A percentile compares a stretch with the other conserved stretches of the same genome.
These are phyloP conservation scores for Carex littledalei DNA, from an alignment of 176 grass and related monocot genomes.

Conservation along the genomic window DNA sequence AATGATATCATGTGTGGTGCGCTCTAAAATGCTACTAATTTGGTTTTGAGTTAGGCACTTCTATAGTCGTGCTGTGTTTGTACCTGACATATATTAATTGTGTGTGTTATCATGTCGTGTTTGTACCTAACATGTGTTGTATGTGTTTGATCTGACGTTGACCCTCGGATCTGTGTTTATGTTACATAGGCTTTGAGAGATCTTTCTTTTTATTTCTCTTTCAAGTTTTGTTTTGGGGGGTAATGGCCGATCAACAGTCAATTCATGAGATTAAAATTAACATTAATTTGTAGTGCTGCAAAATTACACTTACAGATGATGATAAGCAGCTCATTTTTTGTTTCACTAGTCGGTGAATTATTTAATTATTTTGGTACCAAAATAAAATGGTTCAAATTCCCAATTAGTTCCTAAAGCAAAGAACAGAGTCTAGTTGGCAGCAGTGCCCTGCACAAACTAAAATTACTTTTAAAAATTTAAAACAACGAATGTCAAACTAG, in stretches of 20 bases:
- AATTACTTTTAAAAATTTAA: neutral
- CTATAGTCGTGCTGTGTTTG: neutral
- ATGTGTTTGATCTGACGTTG: no score
- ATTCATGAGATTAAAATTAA: neutral
- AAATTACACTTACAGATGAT: neutral
- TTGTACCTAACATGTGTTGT: neutral
- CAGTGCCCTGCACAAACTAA: neutral
- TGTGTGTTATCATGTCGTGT: neutral
- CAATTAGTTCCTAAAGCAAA: neutral
- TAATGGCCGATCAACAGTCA: neutral
- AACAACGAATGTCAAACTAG: neutral
- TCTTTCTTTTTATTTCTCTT: neutral
- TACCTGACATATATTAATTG: neutral
- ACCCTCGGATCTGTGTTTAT: neutral
- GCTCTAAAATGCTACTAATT: neutral
- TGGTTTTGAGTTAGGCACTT: neutral
- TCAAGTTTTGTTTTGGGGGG: neutral
- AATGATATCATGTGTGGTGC: neutral
- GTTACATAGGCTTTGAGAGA: neutral
- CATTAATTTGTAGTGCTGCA: neutral
- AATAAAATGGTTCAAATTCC: neutral
- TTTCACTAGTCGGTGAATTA: neutral
- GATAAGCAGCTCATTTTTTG: neutral
- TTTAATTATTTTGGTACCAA: neutral
- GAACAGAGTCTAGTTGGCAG: neutral